A percentile compares a stretch with the other conserved stretches of the same genome.
Evolutionary conservation across 2,329 filamentous ascomycete species (phyloP).

Genomic region (Talaromyces sp.): DNA sequence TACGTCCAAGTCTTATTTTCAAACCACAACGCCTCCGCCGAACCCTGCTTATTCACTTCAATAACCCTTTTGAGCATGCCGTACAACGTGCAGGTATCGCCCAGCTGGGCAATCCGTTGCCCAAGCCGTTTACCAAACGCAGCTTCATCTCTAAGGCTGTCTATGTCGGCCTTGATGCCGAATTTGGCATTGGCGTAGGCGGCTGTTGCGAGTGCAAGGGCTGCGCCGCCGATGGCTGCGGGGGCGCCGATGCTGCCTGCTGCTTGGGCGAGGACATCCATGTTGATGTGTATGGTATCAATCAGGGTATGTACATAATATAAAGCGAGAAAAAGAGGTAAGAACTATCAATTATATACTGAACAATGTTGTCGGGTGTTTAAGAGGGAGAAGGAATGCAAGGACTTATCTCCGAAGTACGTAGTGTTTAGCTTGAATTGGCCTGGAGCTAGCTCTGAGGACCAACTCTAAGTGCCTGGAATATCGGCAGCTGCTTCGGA

Average conservation of each 20-base stretch:
- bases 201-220: slow-evolving; percentile 33
- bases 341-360: too few relatives aligned
- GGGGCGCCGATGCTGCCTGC: slow-evolving; percentile 6
- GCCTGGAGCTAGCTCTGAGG: neutral
- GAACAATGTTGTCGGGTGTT: neutral
- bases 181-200: slow-evolving; percentile 46
- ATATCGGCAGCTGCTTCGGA: slow-evolving; percentile 4
- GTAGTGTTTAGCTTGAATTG: neutral
- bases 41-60: slow-evolving; percentile 37
- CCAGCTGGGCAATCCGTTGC: slow-evolving; percentile 36
- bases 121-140: slow-evolving; percentile 33
- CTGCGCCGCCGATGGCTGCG: slow-evolving; percentile 26
- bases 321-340: too few relatives aligned
- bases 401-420: neutral
- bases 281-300: neutral
- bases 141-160: slow-evolving; percentile 33
- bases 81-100: slow-evolving; percentile 42
- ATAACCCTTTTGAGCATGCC: slow-evolving; percentile 42
- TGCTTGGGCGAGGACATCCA: slow-evolving; percentile 16
- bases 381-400: neutral
- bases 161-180: slow-evolving; percentile 40
- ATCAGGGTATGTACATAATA: neutral
- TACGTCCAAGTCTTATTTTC: slow-evolving; percentile 50
- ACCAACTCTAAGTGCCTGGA: neutral
- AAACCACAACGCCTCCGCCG: slow-evolving; percentile 47